Base-by-base conservation (phyloP, 2,329 filamentous ascomycete species). In the Chaetomiaceae sp. region DNA sequence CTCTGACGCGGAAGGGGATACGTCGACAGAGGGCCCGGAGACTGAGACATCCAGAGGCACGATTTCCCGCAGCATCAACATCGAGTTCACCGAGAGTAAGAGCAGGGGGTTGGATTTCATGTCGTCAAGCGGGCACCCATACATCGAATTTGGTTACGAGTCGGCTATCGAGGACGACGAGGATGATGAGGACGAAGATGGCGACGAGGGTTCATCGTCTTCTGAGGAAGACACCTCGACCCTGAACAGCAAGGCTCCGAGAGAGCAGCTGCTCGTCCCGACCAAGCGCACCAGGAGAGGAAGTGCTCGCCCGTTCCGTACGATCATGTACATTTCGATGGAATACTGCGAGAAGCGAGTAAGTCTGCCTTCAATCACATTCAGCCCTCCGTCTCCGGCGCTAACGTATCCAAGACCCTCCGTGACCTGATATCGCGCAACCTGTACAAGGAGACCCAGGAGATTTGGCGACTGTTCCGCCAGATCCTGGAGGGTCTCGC, bases 301-400 rank as follows among this genome's bases (percentile, higher is more conserved):
- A 52, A 67, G 64, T 36, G 53, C 51, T 11, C 61, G 79, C 39
- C 72, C 81, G 4, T 79, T 81, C 56, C 82, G 81, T 48, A 91
- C 87, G 0, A 85, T 91, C 6, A 78, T 99, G 38, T 99, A 96
- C 68, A 97, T 99, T 52, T 94, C 95, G 56, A 99, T 99, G 94
- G 94, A 99, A 67, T 95, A 96, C 62, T 99, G 94, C 65, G 92
- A 97, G 68, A 94, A 92, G 66, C 83, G 88, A 61, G 84, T 87
- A 72, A 69, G 79, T 71, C 20, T 49, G 2, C 37, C 8, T 20
- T 50, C 3, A n/a, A 14, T 2, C 36, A 14, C 11, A 7, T 47
- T 54, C 15, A 2, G 8, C 55, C 63, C 15, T 38, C 9, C 19
- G 11, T 4, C 6, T 53, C n/a, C n/a, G 6, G 29, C 34, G 17